These are phyloP conservation scores for Fusarium anthophilum DNA, from an alignment of 2,329 filamentous ascomycete species.

Conservation along the genomic window DNA sequence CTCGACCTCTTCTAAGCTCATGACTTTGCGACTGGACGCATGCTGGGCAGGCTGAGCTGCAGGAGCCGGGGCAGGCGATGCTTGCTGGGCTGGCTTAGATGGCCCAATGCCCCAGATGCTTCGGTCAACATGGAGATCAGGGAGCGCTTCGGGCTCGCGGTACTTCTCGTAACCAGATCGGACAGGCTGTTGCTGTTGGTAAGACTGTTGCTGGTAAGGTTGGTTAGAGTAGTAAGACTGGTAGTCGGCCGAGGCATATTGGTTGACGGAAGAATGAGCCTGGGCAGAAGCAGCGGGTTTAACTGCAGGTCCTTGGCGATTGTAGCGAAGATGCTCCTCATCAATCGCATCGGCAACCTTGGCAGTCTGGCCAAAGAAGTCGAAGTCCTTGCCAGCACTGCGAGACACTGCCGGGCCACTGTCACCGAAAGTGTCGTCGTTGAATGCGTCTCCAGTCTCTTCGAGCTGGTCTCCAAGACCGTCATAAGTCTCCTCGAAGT, in stretches of 20 bases:
- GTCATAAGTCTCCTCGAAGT: conserved; percentile 98
- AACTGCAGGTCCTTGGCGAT: conserved; percentile 73
- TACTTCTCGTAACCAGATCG: conserved; percentile 94
- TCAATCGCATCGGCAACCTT: conserved; percentile 86
- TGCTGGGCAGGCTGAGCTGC: conserved; percentile 32
- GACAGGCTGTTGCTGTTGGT: conserved; percentile 67
- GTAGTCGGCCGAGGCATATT: conserved; percentile 52
- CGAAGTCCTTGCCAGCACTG: conserved; percentile 88
- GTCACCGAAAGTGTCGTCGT: conserved; percentile 89
- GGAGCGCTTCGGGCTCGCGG: conserved; percentile 82
- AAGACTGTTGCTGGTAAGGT: conserved; percentile 32
- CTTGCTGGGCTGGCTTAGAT: conserved; percentile 51
- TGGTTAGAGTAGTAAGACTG: conserved; percentile 38
- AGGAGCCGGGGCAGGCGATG: conserved; percentile 44
- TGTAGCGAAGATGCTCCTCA: conserved; percentile 88
- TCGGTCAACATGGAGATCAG: conserved; percentile 91
- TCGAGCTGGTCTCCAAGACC: conserved; percentile 90
- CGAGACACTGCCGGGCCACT: conserved; percentile 51
- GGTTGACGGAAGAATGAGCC: conserved; percentile 45
- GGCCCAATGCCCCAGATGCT: conserved; percentile 88
- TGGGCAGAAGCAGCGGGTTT: conserved; percentile 48
- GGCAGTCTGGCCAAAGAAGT: conserved; percentile 94
- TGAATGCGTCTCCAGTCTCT: conserved; percentile 92
- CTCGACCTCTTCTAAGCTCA: conserved; percentile 97
- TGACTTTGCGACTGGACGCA: conserved; percentile 73